Percentiles rank a stretch among this genome's conserved stretches.
These are phyloP conservation scores for Corrigiola litoralis DNA, from an alignment of 179 eudicot genomes.

Conservation along the genomic window DNA sequence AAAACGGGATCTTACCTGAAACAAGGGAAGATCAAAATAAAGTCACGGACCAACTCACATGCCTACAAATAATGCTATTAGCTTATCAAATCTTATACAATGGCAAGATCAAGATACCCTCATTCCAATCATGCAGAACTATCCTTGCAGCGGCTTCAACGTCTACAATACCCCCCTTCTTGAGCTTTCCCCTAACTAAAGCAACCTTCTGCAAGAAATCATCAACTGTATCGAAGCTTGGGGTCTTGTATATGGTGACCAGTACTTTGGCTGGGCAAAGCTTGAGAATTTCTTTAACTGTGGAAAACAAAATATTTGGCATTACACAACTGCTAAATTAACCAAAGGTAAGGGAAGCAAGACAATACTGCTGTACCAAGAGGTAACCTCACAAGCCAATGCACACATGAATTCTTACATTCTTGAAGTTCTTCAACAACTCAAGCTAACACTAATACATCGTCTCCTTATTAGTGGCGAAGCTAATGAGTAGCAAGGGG, in stretches of 20 bases:
- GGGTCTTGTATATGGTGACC: slow-evolving; percentile 73
- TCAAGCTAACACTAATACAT: too few relatives aligned
- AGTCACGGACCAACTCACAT: not conserved
- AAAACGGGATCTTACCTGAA: slow-evolving; percentile 89
- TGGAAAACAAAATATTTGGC: slow-evolving; percentile 2
- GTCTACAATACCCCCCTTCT: slow-evolving; percentile 87
- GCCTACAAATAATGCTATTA: not conserved
- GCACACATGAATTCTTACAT: not conserved
- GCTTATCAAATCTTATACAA: not conserved
- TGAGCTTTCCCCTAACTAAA: slow-evolving; percentile 77
- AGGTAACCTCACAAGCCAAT: not conserved
- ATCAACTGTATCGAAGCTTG: slow-evolving; percentile 78
- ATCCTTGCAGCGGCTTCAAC: slow-evolving; percentile 86
- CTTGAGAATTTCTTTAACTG: slow-evolving; percentile 91
- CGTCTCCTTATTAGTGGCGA: too few relatives aligned
- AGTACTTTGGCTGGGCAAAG: slow-evolving; percentile 70
- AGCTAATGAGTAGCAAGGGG: too few relatives aligned
- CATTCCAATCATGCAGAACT: slow-evolving; percentile 90
- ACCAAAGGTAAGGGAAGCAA: not conserved
- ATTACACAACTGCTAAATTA: not conserved
- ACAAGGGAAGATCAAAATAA: not conserved
- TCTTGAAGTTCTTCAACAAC: not conserved
- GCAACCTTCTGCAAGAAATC: slow-evolving; percentile 90
- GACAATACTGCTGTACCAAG: not conserved
- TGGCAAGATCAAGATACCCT: slow-evolving; percentile 42